phyloP scores from a whole-genome alignment of 2,329 filamentous ascomycete genomes.

The Talaromyces verruculosus region DNA sequence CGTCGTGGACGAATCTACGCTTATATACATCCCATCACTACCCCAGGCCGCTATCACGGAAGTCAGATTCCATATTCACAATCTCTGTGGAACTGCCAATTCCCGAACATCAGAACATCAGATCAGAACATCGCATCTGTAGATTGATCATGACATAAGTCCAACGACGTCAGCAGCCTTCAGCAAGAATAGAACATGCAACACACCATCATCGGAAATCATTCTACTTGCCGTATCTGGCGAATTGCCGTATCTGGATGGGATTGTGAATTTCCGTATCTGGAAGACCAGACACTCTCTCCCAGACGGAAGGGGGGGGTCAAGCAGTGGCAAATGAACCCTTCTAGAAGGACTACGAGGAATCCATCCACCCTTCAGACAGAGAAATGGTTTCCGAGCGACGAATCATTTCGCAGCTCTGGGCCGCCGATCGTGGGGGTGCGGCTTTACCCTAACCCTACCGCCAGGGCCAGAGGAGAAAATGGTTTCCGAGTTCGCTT shows the following conservation, averaged over 20 bases:
- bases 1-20: neutral
- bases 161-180: neutral
- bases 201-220: neutral
- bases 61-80: slow-evolving; percentile 17
- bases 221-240: neutral
- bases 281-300: no score
- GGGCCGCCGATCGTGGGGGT: neutral
- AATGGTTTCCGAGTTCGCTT: slow-evolving; percentile 11
- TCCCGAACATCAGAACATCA: neutral
- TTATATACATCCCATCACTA: slow-evolving; percentile 8
- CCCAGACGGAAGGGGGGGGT: no score
- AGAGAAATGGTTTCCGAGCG: slow-evolving; percentile 23
- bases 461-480: neutral
- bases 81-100: neutral
- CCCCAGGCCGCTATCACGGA: neutral
- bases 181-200: neutral
- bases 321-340: neutral
- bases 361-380: neutral
- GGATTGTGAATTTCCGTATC: neutral
- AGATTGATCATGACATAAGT: neutral
- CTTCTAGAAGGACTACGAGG: neutral
- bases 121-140: neutral
- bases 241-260: neutral
- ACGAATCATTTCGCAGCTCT: slow-evolving; percentile 8
- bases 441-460: slow-evolving; percentile 3